phyloP scores from a whole-genome alignment of 106 monocot species.

The Platanthera guangdongensis region DNA sequence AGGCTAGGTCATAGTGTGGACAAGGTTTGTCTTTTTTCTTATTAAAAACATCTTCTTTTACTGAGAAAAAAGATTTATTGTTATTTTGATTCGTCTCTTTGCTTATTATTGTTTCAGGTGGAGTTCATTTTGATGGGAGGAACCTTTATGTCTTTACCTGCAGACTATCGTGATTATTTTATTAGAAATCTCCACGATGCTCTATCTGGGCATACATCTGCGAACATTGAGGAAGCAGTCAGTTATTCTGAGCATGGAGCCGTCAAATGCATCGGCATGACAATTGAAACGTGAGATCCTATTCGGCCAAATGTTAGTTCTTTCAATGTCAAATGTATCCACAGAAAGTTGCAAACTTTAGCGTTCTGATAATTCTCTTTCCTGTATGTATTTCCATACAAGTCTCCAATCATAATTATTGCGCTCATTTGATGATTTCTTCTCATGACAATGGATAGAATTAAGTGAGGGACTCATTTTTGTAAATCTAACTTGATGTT shows the following conservation, averaged over 20 bases:
- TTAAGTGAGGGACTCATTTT: background rate
- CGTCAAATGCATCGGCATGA: conserved; percentile 98
- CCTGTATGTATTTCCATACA: background rate
- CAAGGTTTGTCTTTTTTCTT: conserved; percentile 47
- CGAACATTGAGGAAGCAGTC: conserved; percentile 93
- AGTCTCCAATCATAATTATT: background rate
- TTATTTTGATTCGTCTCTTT: background rate
- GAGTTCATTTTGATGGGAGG: conserved; percentile 99
- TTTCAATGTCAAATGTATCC: background rate
- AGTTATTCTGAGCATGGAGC: conserved; percentile 87
- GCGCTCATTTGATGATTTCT: background rate
- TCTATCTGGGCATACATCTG: conserved; percentile 92
- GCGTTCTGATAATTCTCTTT: conserved; percentile 1
- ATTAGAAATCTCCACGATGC: conserved; percentile 99
- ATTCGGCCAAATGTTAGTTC: background rate
- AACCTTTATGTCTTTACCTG: conserved; percentile 96
- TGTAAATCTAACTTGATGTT: background rate
- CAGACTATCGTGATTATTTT: conserved; percentile 98
- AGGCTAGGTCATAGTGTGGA: conserved; percentile 98
- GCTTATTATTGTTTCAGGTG: conserved; percentile 42
- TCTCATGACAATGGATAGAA: background rate
- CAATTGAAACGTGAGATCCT: conserved; percentile 96
- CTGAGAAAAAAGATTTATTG: background rate
- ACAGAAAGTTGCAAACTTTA: background rate
- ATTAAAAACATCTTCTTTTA: background rate